These are phyloP conservation scores for Tetrapisispora nanseiensis DNA, from an alignment of 805 yeast genomes.

Conservation along the genomic window DNA sequence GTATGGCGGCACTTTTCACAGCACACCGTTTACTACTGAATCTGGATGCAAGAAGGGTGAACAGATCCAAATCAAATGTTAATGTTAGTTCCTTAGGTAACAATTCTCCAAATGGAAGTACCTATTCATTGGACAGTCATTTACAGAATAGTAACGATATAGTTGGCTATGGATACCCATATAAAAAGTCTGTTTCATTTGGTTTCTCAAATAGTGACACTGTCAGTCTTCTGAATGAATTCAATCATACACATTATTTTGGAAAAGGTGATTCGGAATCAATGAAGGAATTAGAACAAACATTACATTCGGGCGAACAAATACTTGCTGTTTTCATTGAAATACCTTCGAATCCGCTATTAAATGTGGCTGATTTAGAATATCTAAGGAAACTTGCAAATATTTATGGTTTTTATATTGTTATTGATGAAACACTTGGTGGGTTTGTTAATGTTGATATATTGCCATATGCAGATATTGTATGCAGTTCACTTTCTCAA, in stretches of 20 bases:
- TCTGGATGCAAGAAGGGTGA: slow-evolving; percentile 28
- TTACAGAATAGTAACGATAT: neutral
- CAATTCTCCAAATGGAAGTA: neutral
- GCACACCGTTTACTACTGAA: slow-evolving; percentile 55
- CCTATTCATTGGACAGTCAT: slow-evolving; percentile 1
- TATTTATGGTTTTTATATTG: slow-evolving; percentile 63
- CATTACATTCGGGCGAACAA: slow-evolving; percentile 52
- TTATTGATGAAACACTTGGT: slow-evolving; percentile 92
- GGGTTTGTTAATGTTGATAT: slow-evolving; percentile 79
- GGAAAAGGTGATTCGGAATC: slow-evolving; percentile 75
- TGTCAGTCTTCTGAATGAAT: slow-evolving; percentile 70
- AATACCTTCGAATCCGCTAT: slow-evolving; percentile 89
- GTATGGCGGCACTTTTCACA: slow-evolving; percentile 85
- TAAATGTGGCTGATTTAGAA: slow-evolving; percentile 70
- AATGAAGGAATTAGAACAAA: slow-evolving; percentile 46
- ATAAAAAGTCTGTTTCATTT: slow-evolving; percentile 71
- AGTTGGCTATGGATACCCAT: slow-evolving; percentile 24
- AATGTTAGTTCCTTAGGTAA: slow-evolving; percentile 5
- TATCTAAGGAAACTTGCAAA: slow-evolving; percentile 58
- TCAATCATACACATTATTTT: slow-evolving; percentile 83
- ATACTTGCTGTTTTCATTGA: slow-evolving; percentile 81
- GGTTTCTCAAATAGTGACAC: slow-evolving; percentile 97
- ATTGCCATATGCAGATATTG: slow-evolving; percentile 74
- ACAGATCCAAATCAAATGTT: slow-evolving; percentile 14
- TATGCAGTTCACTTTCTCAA: slow-evolving; percentile 80